Conservation (phyloP, 177 flowering plant species). For the Tripterygium wilfordii region DNA sequence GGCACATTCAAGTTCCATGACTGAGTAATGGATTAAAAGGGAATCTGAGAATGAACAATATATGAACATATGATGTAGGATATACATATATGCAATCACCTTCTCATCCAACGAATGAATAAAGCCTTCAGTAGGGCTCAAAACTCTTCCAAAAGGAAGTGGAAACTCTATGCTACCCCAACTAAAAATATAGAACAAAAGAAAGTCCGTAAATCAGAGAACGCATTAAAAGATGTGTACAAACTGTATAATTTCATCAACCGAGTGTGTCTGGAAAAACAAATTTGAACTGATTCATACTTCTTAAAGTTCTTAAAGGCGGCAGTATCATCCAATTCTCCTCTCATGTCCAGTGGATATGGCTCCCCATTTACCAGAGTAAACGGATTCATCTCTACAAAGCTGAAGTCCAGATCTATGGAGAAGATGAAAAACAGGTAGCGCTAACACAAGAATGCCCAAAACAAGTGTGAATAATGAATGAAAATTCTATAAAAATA, state of each 20-base stretch:
- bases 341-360: conserved; percentile 91
- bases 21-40: too few relatives aligned
- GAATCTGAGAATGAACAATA: too few relatives aligned
- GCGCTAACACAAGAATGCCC: too few relatives aligned
- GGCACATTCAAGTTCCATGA: too few relatives aligned
- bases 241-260: background rate
- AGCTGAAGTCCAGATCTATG: conserved; percentile 86
- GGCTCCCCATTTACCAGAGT: conserved; percentile 81
- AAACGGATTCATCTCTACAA: conserved; percentile 94
- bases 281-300: conserved; percentile 16
- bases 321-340: conserved; percentile 91
- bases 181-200: conserved; percentile 28
- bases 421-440: background rate
- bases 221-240: background rate
- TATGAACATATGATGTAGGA: too few relatives aligned
- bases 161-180: conserved; percentile 90
- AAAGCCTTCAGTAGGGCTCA: conserved; percentile 79
- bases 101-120: conserved; percentile 85
- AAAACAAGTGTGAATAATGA: too few relatives aligned
- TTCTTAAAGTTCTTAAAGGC: conserved; percentile 86
- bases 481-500: too few relatives aligned
- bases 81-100: conserved; percentile 29
- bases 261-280: background rate
- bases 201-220: background rate
- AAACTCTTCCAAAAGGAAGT: conserved; percentile 88